Evolutionary conservation across 305 asterid genomes (phyloP).

Genomic region (Fraxinus sp.): DNA sequence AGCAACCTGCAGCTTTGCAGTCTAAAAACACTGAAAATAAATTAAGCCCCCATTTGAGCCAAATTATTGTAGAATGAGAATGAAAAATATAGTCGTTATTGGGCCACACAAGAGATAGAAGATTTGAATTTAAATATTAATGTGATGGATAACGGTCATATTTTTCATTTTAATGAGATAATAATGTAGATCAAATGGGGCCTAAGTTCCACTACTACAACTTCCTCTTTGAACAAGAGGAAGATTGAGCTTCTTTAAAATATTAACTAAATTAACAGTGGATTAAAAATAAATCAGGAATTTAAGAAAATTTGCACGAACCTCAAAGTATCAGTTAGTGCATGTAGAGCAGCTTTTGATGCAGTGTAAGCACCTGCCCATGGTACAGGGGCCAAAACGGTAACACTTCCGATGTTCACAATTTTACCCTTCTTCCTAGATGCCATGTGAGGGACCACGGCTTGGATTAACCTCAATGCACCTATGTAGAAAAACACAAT

Average conservation of each 20-base stretch:
- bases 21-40: background rate
- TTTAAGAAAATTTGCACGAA: slow-evolving; percentile 14
- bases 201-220: background rate
- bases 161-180: too few species aligned
- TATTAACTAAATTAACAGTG: background rate
- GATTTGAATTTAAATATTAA: too few species aligned
- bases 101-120: too few species aligned
- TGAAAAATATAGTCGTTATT: too few species aligned
- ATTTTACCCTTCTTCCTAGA: slow-evolving; percentile 84
- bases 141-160: too few species aligned
- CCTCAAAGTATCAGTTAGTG: slow-evolving; percentile 77
- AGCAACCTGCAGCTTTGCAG: background rate
- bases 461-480: slow-evolving; percentile 78
- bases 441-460: slow-evolving; percentile 90
- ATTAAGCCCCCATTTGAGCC: background rate
- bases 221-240: background rate
- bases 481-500: slow-evolving; percentile 36
- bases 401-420: slow-evolving; percentile 80
- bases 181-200: too few species aligned
- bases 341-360: slow-evolving; percentile 89
- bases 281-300: background rate
- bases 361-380: slow-evolving; percentile 85
- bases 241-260: background rate
- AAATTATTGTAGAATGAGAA: too few species aligned
- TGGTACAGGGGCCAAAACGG: slow-evolving; percentile 68